Conservation (phyloP, 2,329 filamentous ascomycete genomes). For the Trichoderma koningiopsis region DNA sequence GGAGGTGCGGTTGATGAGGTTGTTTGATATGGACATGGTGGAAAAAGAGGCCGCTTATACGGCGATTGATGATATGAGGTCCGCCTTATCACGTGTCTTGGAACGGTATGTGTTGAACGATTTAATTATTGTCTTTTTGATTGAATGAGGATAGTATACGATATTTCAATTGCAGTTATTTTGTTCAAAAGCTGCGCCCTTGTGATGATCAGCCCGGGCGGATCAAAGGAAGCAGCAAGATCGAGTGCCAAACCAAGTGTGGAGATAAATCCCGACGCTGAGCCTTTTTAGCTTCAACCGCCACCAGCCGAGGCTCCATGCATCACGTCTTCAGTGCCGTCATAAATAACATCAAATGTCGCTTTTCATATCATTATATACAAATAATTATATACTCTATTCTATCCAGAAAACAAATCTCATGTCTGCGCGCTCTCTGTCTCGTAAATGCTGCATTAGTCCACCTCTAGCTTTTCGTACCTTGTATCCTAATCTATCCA, state of each 20-base stretch:
- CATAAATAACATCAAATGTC: background rate
- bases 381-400: background rate
- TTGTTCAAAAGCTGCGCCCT: background rate
- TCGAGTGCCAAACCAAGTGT: background rate
- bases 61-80: background rate
- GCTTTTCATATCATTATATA: background rate
- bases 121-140: background rate
- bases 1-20: constrained; percentile 16
- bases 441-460: background rate
- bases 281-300: constrained; percentile 6
- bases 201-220: constrained; percentile 7
- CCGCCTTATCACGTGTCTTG: background rate
- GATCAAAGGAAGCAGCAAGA: background rate
- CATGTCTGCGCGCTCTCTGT: background rate
- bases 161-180: background rate
- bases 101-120: background rate
- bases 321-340: background rate
- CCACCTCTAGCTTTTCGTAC: background rate
- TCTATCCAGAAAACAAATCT: background rate
- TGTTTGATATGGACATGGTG: background rate
- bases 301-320: constrained; percentile 6
- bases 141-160: background rate
- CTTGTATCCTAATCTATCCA: constrained; percentile 10
- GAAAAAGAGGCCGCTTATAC: background rate
- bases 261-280: background rate